Evolutionary conservation across 371 early-diverging fungal species (phyloP), one percentile per base, ranked within the genome.

Genomic region (Circinella umbellata): DNA sequence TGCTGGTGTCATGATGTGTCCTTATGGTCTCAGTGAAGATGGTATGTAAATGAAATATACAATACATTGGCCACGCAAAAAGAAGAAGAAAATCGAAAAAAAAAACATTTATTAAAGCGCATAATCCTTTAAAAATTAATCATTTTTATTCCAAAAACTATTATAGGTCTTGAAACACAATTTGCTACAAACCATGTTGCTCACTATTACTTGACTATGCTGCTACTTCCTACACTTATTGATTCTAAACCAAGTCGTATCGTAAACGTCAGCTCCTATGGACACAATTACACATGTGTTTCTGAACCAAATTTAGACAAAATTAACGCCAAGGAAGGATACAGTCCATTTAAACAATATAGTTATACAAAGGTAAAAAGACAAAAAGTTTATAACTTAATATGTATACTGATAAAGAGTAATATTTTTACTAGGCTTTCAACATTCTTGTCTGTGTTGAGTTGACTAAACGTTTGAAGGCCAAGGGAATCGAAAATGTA

Each of bases 171-270:
- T 53, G 81, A 80, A 49, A 68, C 46, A 1, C 81, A 80, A 64
- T 76, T 79, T 51, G 82, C 80, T 9, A 79, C 80, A 7, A 95
- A 96, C 78, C 95, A 95, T 68, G 76, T 95, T 46, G 96, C 92
- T 18, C 93, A 91, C 61, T 89, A 88, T 68, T 85, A 82, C 17
- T 80, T 92, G 64, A 91, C 92, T n/a, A 81, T 73, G 55, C 73
- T 77, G 0, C 81, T 95, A n/a, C 73, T 93, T 7, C 90, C 90
- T 61, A 14, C 80, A 14, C 73, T 94, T 69, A 84, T 87, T 63
- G 64, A 75, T 48, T 79, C 86, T n/a, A 69, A 74, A 14, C 80
- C 86, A 15, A 79, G 88, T 27, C 81, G 92, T 20, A 80, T 93
- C 38, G 86, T 91, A 35, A 83, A 77, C 63, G 77, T 89, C 27